A percentile compares a stretch with the other conserved stretches of the same genome.
Evolutionary conservation across 108 stramenopile genomes (phyloP).

Genomic region (Pelagomonas calceolata): DNA sequence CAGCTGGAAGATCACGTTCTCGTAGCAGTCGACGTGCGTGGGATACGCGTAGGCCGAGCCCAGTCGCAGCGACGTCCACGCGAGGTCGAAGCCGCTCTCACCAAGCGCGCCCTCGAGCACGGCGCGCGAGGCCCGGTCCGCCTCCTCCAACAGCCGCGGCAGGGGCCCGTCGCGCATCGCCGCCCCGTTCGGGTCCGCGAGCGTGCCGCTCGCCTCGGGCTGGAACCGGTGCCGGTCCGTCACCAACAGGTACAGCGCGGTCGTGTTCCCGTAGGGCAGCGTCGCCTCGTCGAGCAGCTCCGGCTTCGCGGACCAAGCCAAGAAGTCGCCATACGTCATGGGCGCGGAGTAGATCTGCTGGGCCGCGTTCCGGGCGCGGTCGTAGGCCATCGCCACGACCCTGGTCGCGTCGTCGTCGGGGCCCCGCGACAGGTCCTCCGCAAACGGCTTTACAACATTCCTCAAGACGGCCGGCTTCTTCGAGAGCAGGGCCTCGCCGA

Average conservation of each 20-base stretch:
- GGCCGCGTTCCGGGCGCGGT: not conserved
- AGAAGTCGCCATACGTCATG: slow-evolving; percentile 1
- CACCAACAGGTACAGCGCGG: not conserved
- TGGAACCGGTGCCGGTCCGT: not conserved
- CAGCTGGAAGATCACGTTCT: slow-evolving; percentile 16
- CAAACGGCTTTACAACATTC: not conserved
- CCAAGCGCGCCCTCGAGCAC: no score
- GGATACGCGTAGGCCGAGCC: slow-evolving; percentile 13
- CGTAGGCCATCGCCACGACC: not conserved
- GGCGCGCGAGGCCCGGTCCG: no score
- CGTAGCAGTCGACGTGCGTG: slow-evolving; percentile 18
- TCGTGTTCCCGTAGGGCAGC: not conserved
- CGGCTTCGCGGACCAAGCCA: no score
- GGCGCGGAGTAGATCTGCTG: not conserved
- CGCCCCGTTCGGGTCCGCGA: not conserved
- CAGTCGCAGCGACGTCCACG: slow-evolving; percentile 7
- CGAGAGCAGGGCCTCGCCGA: not conserved
- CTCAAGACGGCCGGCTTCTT: not conserved
- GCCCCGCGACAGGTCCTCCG: not conserved
- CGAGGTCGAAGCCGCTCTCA: not conserved
- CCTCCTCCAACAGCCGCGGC: not conserved
- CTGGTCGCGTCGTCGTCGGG: not conserved
- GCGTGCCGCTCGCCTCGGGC: not conserved
- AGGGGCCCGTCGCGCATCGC: not conserved
- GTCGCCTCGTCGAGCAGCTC: not conserved